phyloP scores from a whole-genome alignment of 345 rosid genomes.

The Bruguiera sexangula region DNA sequence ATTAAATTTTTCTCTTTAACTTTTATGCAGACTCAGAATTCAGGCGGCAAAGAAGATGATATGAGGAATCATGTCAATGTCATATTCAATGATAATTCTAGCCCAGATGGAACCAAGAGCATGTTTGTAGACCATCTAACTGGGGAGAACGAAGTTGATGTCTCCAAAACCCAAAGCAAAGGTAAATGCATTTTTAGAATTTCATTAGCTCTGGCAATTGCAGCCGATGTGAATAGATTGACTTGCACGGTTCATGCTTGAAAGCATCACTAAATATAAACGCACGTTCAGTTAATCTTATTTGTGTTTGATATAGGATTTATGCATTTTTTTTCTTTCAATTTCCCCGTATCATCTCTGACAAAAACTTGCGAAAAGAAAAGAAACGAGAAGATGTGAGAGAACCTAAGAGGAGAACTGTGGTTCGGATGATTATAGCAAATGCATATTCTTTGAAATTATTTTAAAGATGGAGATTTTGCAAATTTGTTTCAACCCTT shows the following conservation, averaged over 20 bases:
- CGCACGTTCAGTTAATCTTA: too few relatives aligned
- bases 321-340: too few relatives aligned
- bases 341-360: too few relatives aligned
- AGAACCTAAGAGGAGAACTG: too few relatives aligned
- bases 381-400: too few relatives aligned
- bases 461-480: too few relatives aligned
- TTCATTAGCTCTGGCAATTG: not conserved
- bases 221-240: not conserved
- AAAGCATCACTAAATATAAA: too few relatives aligned
- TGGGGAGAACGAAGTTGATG: constrained; percentile 31
- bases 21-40: constrained; percentile 42
- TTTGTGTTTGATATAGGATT: too few relatives aligned
- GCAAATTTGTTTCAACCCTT: too few relatives aligned
- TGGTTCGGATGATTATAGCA: too few relatives aligned
- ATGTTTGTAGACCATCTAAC: constrained; percentile 25
- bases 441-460: too few relatives aligned
- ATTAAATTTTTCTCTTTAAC: constrained; percentile 1
- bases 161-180: constrained; percentile 34
- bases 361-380: too few relatives aligned
- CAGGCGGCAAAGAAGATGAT: constrained; percentile 34
- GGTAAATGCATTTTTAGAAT: constrained; percentile 36
- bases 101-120: constrained; percentile 8
- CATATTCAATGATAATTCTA: constrained; percentile 19
- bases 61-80: constrained; percentile 24
- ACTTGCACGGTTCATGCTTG: not conserved